Evolutionary conservation across 116 monocot genomes (phyloP).

Genomic region (Zostera marina): DNA sequence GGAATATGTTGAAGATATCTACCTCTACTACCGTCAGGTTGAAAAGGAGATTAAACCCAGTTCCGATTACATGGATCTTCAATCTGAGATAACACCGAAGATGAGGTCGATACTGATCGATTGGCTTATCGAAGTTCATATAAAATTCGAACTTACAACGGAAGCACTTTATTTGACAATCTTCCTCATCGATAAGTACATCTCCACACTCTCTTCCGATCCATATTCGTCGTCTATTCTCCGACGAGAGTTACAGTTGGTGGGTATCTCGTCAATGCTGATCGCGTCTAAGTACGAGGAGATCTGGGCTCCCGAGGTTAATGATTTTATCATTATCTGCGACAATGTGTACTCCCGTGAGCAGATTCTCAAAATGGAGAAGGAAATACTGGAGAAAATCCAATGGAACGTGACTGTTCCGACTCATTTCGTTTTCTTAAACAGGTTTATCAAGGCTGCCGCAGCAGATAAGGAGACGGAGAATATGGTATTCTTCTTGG

Average conservation of each 20-base stretch:
- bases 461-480: slow-evolving; percentile 14
- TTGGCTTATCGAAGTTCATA: slow-evolving; percentile 90
- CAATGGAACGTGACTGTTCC: slow-evolving; percentile 82
- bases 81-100: slow-evolving; percentile 54
- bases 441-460: slow-evolving; percentile 58
- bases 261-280: slow-evolving; percentile 75
- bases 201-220: slow-evolving; percentile 19
- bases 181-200: slow-evolving; percentile 57
- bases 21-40: slow-evolving; percentile 21
- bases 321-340: slow-evolving; percentile 49
- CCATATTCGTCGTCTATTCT: slow-evolving; percentile 6
- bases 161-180: slow-evolving; percentile 80
- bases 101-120: slow-evolving; percentile 79
- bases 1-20: slow-evolving; percentile 37
- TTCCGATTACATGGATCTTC: slow-evolving; percentile 59
- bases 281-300: slow-evolving; percentile 94
- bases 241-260: slow-evolving; percentile 76
- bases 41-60: slow-evolving; percentile 24
- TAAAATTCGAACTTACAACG: slow-evolving; percentile 72
- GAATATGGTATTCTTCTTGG: slow-evolving; percentile 20
- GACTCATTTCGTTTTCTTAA: slow-evolving; percentile 67
- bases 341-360: slow-evolving; percentile 36
- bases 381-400: slow-evolving; percentile 49
- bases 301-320: slow-evolving; percentile 77
- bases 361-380: slow-evolving; percentile 58